phyloP scores from a whole-genome alignment of 1,284 basidiomycete genomes.

The Leccinum fallax region DNA sequence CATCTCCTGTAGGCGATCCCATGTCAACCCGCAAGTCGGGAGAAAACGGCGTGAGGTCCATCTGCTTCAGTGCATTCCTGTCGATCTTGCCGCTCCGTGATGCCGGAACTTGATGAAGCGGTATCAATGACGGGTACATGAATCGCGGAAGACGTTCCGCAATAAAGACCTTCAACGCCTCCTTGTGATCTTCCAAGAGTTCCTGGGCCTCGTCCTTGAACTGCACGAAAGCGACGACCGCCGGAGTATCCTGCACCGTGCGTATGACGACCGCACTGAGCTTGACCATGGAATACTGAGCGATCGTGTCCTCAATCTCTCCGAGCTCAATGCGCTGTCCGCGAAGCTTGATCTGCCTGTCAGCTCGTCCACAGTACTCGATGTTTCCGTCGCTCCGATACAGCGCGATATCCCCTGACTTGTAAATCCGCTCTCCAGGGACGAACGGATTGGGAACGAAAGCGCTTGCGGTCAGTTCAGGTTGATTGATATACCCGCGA shows the following conservation, averaged over 20 bases:
- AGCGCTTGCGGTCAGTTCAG: constrained; percentile 26
- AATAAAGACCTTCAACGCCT: constrained; percentile 27
- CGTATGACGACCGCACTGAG: constrained; percentile 28
- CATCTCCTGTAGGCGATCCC: constrained; percentile 28
- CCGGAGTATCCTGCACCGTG: constrained; percentile 31
- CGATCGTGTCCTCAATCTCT: constrained; percentile 34
- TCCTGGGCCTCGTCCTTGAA: constrained; percentile 17
- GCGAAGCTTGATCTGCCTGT: constrained; percentile 26
- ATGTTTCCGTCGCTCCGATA: constrained; percentile 31
- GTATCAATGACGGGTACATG: constrained; percentile 35
- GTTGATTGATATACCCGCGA: constrained; percentile 30
- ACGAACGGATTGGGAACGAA: constrained; percentile 33
- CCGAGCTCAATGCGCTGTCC: constrained; percentile 36
- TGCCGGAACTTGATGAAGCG: constrained; percentile 22
- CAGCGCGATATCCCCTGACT: constrained; percentile 34
- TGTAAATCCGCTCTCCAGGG: constrained; percentile 30
- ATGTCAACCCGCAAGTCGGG: constrained; percentile 26
- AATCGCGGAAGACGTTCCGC: constrained; percentile 33
- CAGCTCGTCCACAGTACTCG: constrained; percentile 34
- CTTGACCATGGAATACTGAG: constrained; percentile 23
- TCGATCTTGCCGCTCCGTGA: constrained; percentile 33
- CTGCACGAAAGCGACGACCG: constrained; percentile 35
- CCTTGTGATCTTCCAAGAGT: constrained; percentile 19
- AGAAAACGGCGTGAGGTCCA: constrained; percentile 28
- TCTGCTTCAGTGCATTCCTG: constrained; percentile 30